These are phyloP conservation scores for Nicotiana otophora DNA, from an alignment of 257 asterid species.

Conservation along the genomic window DNA sequence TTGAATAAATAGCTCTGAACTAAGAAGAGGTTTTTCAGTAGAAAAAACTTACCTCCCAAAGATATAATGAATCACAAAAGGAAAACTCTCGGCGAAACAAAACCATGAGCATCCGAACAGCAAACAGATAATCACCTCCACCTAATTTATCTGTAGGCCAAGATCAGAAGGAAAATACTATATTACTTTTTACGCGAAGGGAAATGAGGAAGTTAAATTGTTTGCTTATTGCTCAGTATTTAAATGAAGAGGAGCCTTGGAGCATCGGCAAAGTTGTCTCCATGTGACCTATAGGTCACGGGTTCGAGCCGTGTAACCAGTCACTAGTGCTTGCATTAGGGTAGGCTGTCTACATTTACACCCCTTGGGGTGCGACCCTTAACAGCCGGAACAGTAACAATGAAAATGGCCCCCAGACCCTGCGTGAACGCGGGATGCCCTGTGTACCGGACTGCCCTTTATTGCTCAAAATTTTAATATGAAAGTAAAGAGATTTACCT, in stretches of 20 bases:
- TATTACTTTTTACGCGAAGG: not conserved
- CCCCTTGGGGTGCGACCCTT: no score
- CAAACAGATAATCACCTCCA: conserved; percentile 92
- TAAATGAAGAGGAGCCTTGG: no score
- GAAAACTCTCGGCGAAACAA: conserved; percentile 94
- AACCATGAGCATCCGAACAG: conserved; percentile 97
- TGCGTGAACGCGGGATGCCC: no score
- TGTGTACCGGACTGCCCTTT: not conserved
- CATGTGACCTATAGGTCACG: no score
- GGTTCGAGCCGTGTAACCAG: no score
- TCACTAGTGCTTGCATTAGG: no score
- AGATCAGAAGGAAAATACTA: conserved; percentile 13
- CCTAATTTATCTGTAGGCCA: conserved; percentile 64
- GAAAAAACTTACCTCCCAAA: conserved; percentile 77
- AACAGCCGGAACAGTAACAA: no score
- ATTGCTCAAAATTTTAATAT: not conserved
- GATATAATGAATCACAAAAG: conserved; percentile 81
- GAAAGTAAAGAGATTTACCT: conserved; percentile 40
- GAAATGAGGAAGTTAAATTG: not conserved
- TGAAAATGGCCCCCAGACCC: no score
- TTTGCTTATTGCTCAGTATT: not conserved
- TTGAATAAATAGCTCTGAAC: not conserved
- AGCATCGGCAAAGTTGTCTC: no score
- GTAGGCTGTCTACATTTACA: no score
- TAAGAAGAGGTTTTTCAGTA: not conserved